Evolutionary conservation across 2,329 filamentous ascomycete genomes (phyloP).

Genomic region (Ascochyta viciae-villosae): DNA sequence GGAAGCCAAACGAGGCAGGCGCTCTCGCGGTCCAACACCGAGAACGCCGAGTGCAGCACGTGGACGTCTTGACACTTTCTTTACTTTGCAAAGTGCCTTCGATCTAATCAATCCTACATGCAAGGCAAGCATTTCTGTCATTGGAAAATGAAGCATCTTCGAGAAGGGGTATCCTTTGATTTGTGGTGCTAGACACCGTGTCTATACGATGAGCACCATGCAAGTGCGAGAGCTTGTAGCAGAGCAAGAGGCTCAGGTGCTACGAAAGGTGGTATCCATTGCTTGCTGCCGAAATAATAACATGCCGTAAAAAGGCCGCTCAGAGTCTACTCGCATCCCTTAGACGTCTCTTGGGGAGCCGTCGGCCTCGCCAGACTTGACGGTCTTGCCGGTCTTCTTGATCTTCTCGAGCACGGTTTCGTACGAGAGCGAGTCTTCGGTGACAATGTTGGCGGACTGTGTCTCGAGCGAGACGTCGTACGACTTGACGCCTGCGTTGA

Average conservation of each 20-base stretch:
- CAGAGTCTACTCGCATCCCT: conserved; percentile 3
- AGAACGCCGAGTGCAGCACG: conserved; percentile 21
- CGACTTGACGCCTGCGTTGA: conserved; percentile 75
- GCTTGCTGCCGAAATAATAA: conserved; percentile 26
- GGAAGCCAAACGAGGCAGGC: conserved; percentile 20
- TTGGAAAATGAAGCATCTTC: neutral
- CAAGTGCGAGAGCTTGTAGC: conserved; percentile 3
- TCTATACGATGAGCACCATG: neutral
- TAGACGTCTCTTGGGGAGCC: conserved; percentile 54
- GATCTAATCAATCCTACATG: neutral
- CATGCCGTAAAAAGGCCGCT: conserved; percentile 16
- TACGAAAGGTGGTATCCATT: conserved; percentile 24
- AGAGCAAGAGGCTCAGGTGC: conserved; percentile 6
- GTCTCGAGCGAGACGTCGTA: conserved; percentile 87
- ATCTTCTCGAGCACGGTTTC: conserved; percentile 85
- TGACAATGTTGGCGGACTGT: conserved; percentile 80
- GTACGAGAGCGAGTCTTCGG: conserved; percentile 74
- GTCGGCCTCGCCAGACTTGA: conserved; percentile 78
- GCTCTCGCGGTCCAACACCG: conserved; percentile 26
- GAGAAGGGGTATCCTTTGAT: conserved; percentile 7
- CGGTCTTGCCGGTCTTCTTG: conserved; percentile 92
- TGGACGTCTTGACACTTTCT: neutral
- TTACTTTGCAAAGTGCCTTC: neutral
- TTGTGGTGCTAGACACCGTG: conserved; percentile 8
- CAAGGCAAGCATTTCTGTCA: too few species aligned